Evolutionary conservation across 257 asterid genomes (phyloP).

Genomic region (Prunella vulgaris): DNA sequence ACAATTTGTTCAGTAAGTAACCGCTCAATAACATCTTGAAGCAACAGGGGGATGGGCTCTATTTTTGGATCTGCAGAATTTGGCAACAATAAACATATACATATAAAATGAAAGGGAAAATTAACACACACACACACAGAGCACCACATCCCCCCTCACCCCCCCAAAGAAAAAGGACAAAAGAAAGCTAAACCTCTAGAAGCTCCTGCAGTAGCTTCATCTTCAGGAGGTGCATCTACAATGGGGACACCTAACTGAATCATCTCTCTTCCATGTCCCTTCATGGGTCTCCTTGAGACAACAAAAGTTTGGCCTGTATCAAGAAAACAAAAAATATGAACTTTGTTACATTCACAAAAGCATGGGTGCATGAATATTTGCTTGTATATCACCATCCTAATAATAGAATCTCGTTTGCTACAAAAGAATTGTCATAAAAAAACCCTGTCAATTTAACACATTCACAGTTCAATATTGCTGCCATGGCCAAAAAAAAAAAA

Average conservation of each 20-base stretch:
- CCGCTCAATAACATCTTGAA: constrained; percentile 63
- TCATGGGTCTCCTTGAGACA: constrained; percentile 66
- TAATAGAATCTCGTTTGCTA: neutral
- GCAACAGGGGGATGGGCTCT: constrained; percentile 70
- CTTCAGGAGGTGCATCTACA: constrained; percentile 60
- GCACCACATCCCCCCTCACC: neutral
- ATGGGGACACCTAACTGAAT: constrained; percentile 71
- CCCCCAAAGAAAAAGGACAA: neutral
- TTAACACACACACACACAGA: neutral
- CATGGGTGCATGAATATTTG: constrained; percentile 1
- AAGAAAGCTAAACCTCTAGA: constrained; percentile 44
- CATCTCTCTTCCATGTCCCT: constrained; percentile 92
- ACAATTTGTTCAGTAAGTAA: constrained; percentile 48
- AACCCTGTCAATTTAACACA: neutral
- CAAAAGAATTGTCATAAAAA: constrained; percentile 3
- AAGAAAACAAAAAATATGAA: constrained; percentile 25
- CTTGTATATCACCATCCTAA: constrained; percentile 3
- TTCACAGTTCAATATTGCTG: neutral
- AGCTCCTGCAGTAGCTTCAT: constrained; percentile 49
- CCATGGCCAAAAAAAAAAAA: neutral
- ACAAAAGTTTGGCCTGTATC: constrained; percentile 71
- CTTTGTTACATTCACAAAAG: constrained; percentile 15
- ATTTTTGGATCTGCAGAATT: constrained; percentile 54
- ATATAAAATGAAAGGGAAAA: neutral
- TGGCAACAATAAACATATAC: constrained; percentile 8